A percentile compares a stretch with the other conserved stretches of the same genome.
These are phyloP conservation scores for Penicillium thymicola DNA, from an alignment of 2,329 filamentous ascomycete genomes.

Conservation along the genomic window DNA sequence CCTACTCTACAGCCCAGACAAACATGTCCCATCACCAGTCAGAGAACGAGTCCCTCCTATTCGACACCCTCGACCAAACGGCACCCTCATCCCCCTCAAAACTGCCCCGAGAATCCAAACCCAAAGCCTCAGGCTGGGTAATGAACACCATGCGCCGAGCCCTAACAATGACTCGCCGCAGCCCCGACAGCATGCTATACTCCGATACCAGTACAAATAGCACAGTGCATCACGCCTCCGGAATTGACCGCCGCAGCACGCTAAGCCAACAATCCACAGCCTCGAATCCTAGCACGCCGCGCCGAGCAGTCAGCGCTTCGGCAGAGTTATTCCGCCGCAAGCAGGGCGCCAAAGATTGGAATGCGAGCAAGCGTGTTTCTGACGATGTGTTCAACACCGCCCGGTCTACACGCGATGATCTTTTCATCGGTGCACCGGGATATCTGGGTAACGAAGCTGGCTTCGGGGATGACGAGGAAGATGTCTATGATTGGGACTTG, in stretches of 20 bases:
- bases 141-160: slow-evolving; percentile 66
- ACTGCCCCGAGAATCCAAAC: slow-evolving; percentile 22
- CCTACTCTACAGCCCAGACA: slow-evolving; percentile 51
- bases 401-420: slow-evolving; percentile 25
- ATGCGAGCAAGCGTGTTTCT: slow-evolving; percentile 34
- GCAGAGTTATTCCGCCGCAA: slow-evolving; percentile 49
- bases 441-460: slow-evolving; percentile 28
- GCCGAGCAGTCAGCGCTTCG: slow-evolving; percentile 49
- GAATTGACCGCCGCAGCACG: slow-evolving; percentile 28
- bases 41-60: slow-evolving; percentile 53
- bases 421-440: slow-evolving; percentile 25
- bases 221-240: slow-evolving; percentile 24
- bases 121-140: slow-evolving; percentile 65
- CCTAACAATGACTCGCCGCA: slow-evolving; percentile 48
- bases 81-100: slow-evolving; percentile 28
- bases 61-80: slow-evolving; percentile 35
- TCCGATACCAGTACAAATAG: not conserved
- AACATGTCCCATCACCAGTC: slow-evolving; percentile 49
- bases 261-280: slow-evolving; percentile 7
- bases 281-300: slow-evolving; percentile 29
- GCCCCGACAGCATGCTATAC: slow-evolving; percentile 19
- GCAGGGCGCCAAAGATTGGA: slow-evolving; percentile 53
- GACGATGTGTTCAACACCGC: slow-evolving; percentile 17
- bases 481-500: slow-evolving; percentile 65
- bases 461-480: slow-evolving; percentile 13